Evolutionary conservation across 805 yeast genomes (phyloP), one percentile per base, ranked within the genome.

Genomic region (Maudiozyma serrabonitensis): DNA sequence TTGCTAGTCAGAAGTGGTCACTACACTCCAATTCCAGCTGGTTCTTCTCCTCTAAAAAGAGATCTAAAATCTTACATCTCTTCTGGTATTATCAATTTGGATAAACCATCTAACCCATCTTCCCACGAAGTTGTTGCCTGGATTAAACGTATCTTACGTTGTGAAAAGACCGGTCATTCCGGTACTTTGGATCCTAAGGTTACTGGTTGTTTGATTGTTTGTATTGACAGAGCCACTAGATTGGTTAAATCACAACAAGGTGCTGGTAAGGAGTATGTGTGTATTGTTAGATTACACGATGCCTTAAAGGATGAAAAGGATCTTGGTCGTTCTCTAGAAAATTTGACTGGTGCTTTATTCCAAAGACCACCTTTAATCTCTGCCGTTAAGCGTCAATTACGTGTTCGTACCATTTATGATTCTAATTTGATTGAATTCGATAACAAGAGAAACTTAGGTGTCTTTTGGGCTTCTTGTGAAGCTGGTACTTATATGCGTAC

Each of bases 401-500:
- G 99, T 78, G 96, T 93, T 54, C 82, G 99, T 73, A 93, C 97
- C 56, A 90, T 93, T 67, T 93, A 93, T 71, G 98, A 93, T 67
- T 87, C 96, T 55, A 89, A 91, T 57, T 77, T 93, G 68, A 81
- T 93, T 63, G 99, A 93, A 73, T 93, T 93, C 65, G 99, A 73
- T 40, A 86, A 89, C 72, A 90, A 93, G 73, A 84, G 98, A 72
- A 91, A 93, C 61, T 78, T 93, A 54, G 95, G 95, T 75, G 98
- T 93, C 35, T 93, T 93, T 76, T 93, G 99, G 99, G 99, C 98
- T 52, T 86, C 95, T 41, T 93, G 99, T 79, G 99, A 93, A 76
- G 99, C 99, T 54, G 99, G 99, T 74, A 93, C 99, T 53, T 93
- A 93, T 74, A 93, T 93, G 96, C 86, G 99, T 80, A 93, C 99